phyloP scores from a whole-genome alignment of 257 asterid species.

The Gentiana macrophylla region DNA sequence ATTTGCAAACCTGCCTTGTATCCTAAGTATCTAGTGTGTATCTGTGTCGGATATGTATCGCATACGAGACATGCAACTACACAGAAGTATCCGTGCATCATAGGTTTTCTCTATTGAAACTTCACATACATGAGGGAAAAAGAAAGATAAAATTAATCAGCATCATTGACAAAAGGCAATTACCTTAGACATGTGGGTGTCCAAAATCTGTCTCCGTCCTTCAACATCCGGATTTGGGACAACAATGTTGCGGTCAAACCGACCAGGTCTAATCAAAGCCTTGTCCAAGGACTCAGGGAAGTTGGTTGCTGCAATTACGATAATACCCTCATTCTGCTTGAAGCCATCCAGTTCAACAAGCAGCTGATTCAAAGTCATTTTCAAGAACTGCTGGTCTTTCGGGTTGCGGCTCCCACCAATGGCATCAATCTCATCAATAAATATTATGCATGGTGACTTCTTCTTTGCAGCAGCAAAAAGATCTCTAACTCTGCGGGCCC shows the following conservation, averaged over 20 bases:
- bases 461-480: slow-evolving; percentile 92
- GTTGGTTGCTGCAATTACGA: slow-evolving; percentile 91
- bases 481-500: slow-evolving; percentile 93
- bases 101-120: too few species aligned
- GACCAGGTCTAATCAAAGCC: slow-evolving; percentile 92
- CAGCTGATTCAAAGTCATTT: slow-evolving; percentile 88
- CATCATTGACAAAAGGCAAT: slow-evolving; percentile 3
- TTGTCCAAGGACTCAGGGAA: slow-evolving; percentile 90
- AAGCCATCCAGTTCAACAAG: slow-evolving; percentile 96
- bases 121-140: too few species aligned
- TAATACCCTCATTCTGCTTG: slow-evolving; percentile 89
- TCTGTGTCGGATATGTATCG: too few species aligned
- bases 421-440: slow-evolving; percentile 91
- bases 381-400: slow-evolving; percentile 87
- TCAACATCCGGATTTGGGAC: slow-evolving; percentile 98
- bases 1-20: too few species aligned
- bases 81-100: too few species aligned
- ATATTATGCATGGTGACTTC: slow-evolving; percentile 85
- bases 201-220: slow-evolving; percentile 92
- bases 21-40: too few species aligned
- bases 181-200: slow-evolving; percentile 95
- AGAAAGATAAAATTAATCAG: not conserved
- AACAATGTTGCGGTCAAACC: slow-evolving; percentile 85
- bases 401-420: slow-evolving; percentile 93
- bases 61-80: too few species aligned